Evolutionary conservation across 257 asterid genomes (phyloP), one percentile per base, ranked within the genome.

Genomic region (Plantago major): DNA sequence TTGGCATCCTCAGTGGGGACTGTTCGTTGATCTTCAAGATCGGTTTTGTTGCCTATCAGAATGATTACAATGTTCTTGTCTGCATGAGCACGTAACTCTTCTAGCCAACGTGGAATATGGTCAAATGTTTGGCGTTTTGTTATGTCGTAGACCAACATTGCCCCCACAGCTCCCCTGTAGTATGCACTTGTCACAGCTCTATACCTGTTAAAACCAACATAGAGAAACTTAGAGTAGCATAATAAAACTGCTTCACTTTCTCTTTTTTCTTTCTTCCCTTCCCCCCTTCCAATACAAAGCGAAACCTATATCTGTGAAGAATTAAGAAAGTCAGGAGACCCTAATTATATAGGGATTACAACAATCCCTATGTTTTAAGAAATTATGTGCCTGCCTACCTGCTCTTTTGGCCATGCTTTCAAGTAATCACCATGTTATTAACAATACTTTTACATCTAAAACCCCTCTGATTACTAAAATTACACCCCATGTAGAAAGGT

Each of bases 171-270:
- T 7, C 95, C 95, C 67, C 95, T 73, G 71, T 87, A 87, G 55
- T 87, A 87, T 26, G 95, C 95, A 68, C 92, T 87, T 12, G 95
- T 87, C 62, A 87, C 92, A 59, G 95, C 95, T 67, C 95, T 80
- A 52, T 87, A 87, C 66, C 95, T 87, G 84, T 22, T 74, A 12
- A 47, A 16, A 46, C 44, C 18, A 51, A 6, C 37, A 55, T 33
- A 28, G 47, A 52, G 22, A 42, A 11, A 28, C 8, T 66, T 42
- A 37, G 57, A 49, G 37, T 26, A 9, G 42, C 6, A 33, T 4
- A 33, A 7, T n/a, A 67, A 13, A 26, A 48, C n/a, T 48, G 22
- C 16, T 48, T n/a, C 9, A 9, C 12, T 46, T 46, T n/a, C n/a
- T n/a, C n/a, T n/a, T n/a, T n/a, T n/a, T 11, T 0, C n/a, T 13